Evolutionary conservation across 768 basidiomycete species (phyloP), one percentile per base, ranked within the genome.

Genomic region (Lactifluus pinguis): DNA sequence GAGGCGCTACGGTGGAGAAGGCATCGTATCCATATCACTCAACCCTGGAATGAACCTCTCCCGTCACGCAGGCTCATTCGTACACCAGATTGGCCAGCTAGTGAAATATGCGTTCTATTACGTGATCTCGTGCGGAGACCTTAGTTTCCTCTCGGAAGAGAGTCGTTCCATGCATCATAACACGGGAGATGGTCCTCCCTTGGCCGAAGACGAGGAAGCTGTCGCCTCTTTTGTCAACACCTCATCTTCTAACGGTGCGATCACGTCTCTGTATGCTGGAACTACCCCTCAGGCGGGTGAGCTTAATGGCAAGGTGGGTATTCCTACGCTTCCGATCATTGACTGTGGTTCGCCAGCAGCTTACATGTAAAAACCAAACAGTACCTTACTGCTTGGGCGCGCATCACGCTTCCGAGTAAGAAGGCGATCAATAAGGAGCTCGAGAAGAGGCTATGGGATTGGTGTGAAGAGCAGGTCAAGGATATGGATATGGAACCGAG

Each of bases 1-100:
- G 1, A 49, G 67, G 15, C 65, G 68, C 36, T 68, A 69, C 51
- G 68, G 63, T 2, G 66, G 60, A 47, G 60, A 68, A 5, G 44
- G 44, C 48, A 64, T 73, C 42, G 65, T 70, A 2, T 66, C 69
- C 3, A 68, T 45, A 36, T 52, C 55, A 21, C 36, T 64, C 19
- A 19, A 56, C 19, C 25, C 55, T 14, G 63, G 61, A 44, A 38
- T 53, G 8, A 41, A 57, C 29, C 15, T 63, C 25, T 2, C 53
- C 34, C 36, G 36, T n/a, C 42, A 60, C 10, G n/a, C 57, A 45
- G 38, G 32, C 6, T 34, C 41, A 15, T 15, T 62, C 1, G 1
- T 42, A 11, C 15, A 36, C 2, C 36, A 25, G 15, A 0, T 62
- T 13, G 36, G 19, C 38, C 38, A 19, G 25, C 6, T 55, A 3